Evolutionary conservation across 352 stramenopile species (phyloP), one percentile per base, ranked within the genome.

Genomic region (Sclerospora graminicola): DNA sequence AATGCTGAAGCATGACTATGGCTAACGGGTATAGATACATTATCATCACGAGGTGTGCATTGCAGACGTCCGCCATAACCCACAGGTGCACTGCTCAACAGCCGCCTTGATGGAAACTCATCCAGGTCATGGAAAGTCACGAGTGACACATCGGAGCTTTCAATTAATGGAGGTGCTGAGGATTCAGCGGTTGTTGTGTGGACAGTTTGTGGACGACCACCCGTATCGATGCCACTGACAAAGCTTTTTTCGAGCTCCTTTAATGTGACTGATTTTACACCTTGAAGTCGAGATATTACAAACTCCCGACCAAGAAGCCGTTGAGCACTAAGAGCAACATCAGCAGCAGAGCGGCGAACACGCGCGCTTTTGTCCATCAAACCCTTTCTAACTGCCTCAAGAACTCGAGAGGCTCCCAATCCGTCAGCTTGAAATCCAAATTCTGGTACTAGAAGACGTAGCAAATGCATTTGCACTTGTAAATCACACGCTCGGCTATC

Each of bases 211-310:
- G 75, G 76, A 9, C 71, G 39, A 8, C 79, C 69, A 15, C 54
- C 44, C 11, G 41, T 34, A n/a, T 40, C 41, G 2, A 58, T 40
- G 3, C 51, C 51, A 10, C 87, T 70, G 10, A 82, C 71, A 55
- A 91, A 89, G 51, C 69, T 84, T 52, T 88, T 89, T 48, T 91
- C 80, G 7, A 91, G 66, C 36, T 91, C 77, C 33, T 85, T 88
- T 5, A 89, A 55, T n/a, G 68, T 88, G 42, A 79, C 60, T 8
- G 76, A 53, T 46, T 87, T 88, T 43, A 89, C 66, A 38, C 75
- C 76, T 57, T 81, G 67, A 21, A 91, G 73, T 21, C 70, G 67
- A 43, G 66, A 54, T 4, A 91, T 54, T 31, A 91, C 73, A 20
- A 73, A 68, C 14, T 70, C 66, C 35, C 83, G 80, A n/a, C n/a